Base-by-base conservation (phyloP, 805 yeast species). In the Myxozyma udenii region DNA sequence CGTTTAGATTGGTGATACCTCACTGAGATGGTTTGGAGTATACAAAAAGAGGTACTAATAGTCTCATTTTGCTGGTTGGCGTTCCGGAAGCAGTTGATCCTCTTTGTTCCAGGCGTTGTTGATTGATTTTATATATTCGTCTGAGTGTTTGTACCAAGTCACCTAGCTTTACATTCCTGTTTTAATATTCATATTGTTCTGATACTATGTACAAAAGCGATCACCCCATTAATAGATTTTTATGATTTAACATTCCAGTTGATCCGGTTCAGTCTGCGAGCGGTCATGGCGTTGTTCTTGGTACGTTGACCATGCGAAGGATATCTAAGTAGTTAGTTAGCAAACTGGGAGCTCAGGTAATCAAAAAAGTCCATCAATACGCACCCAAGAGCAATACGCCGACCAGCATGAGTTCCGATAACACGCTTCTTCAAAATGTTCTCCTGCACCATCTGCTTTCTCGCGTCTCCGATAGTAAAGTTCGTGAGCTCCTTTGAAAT, bases 301-400 rank as follows among this genome's bases (percentile, higher is more conserved):
- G 98, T 93, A 56, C 84, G 78, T 75, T 93, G 98, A 63, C 98
- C 98, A 67, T 78, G 78, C 23, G 84, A 91, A 18, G 95, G 93
- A 30, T 47, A 48, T 38, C 53, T 46, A 36, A 9, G 26, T 33
- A 4, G 16, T 79, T 67, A 50, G 3, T 18, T 4, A 23, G 5
- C n/a, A 16, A 39, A 21, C 21, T 39, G 24, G 44, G 7, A 3
- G 18, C 14, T 36, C 40, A 43, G 14, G 42, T 25, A 12, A 24
- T 19, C 16, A 22, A 28, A 44, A 25, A 41, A 38, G 22, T 26
- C 43, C 12, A 26, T 28, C 19, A 39, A 3, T 4, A 39, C 62
- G 23, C 39, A 60, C 41, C 95, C 91, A 69, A 81, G 74, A 40
- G 89, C 85, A 67, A 93, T 98, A 71, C 98, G 83, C 66, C 84